Base-by-base conservation (phyloP, 306 rosid species). In the Sesbania bispinosa region DNA sequence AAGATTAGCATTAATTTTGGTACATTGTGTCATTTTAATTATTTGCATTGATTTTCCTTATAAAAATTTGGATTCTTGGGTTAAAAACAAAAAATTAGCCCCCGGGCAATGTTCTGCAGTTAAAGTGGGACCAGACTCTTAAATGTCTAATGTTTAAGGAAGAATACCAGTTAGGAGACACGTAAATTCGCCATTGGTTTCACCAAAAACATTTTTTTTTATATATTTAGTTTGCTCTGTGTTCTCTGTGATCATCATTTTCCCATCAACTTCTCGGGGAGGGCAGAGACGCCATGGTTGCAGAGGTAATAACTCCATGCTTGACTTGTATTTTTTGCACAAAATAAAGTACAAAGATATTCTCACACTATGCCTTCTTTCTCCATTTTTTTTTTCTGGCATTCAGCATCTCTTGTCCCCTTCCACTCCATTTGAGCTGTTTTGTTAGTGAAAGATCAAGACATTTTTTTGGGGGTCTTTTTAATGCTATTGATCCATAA, bases 121-220 rank as follows among this genome's bases (percentile, higher is more conserved):
- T 66, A 21, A 81, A 50, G 87, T 87, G 85, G 96, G 96, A 33
- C 86, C 74, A 16, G 20, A 71, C 72, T 65, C 36, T 69, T 79
- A 75, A 77, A 54, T 79, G 82, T 47, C 78, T 71, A 65, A 16
- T 43, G 77, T 78, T 85, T 74, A 73, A 77, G 86, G 77, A 81
- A 76, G 83, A 55, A 19, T 57, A 30, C 62, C 42, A 75, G 79
- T 70, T 71, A 24, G 67, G 64, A 72, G 77, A 74, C 85, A 70
- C 83, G 78, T 66, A 79, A 57, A 71, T 77, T 72, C 75, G 32
- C 57, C 69, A 23, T 47, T 20, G 74, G 60, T 73, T 65, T 81
- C 76, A 54, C 77, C 69, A 62, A 24, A 32, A 61, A 39, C 21
- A 80, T 41, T 30, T 10, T 6, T 46, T 53, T 55, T 43, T 15